Conservation (phyloP, 345 rosid genomes). For the thale cress (Arabidopsis thaliana) region DNA sequence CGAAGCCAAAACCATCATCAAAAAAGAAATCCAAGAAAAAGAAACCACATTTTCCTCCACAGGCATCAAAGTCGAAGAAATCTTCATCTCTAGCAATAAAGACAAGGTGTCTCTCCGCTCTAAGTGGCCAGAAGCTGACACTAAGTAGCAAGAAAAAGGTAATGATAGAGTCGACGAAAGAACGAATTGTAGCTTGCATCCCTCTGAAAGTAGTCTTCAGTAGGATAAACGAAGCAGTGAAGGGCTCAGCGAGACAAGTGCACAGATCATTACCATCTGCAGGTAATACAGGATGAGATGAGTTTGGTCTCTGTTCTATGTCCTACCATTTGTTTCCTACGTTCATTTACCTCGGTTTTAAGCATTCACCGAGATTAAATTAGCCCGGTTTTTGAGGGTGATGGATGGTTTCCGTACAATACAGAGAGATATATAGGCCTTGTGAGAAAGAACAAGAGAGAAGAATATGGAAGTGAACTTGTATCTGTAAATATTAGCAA, state of each 20-base stretch:
- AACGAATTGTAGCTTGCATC: constrained; percentile 69
- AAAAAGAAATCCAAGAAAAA: constrained; percentile 39
- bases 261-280: constrained; percentile 45
- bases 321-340: constrained; percentile 12
- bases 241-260: constrained; percentile 59
- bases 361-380: constrained; percentile 27
- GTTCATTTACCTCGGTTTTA: constrained; percentile 13
- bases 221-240: constrained; percentile 88
- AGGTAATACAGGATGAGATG: constrained; percentile 36
- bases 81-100: constrained; percentile 63
- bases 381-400: constrained; percentile 27
- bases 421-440: constrained; percentile 33
- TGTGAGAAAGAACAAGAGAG: constrained; percentile 9
- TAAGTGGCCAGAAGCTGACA: constrained; percentile 61
- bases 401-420: constrained; percentile 31
- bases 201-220: constrained; percentile 90
- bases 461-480: constrained; percentile 24
- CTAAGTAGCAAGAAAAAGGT: constrained; percentile 47
- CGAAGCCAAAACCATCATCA: constrained; percentile 34
- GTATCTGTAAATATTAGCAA: constrained; percentile 35
- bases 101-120: constrained; percentile 76
- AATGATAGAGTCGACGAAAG: constrained; percentile 57
- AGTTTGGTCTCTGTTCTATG: constrained; percentile 21
- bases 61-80: constrained; percentile 53
- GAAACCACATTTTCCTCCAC: constrained; percentile 29